Conservation (phyloP, 257 asterid species). For the Nicotiana tomentosiformis region DNA sequence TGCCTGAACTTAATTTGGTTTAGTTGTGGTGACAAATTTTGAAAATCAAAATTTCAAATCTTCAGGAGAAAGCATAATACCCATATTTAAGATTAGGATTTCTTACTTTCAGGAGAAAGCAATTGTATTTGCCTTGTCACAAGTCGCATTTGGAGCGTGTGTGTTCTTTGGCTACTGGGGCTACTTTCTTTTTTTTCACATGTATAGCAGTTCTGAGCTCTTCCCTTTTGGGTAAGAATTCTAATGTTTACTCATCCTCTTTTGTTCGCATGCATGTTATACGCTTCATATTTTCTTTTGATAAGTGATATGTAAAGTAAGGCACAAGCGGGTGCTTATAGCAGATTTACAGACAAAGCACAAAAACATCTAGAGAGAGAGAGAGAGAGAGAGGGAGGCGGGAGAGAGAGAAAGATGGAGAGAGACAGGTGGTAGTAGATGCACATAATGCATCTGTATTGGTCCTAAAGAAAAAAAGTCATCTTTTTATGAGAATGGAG, state of each 20-base stretch:
- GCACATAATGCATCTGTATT: not conserved
- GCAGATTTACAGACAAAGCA: not conserved
- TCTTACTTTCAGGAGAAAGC: slow-evolving; percentile 60
- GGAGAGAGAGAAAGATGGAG: not conserved
- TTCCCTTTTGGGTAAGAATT: slow-evolving; percentile 73
- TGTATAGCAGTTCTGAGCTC: slow-evolving; percentile 43
- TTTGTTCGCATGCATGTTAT: not conserved
- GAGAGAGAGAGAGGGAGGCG: not conserved
- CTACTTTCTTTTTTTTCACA: slow-evolving; percentile 55
- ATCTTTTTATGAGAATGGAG: not conserved
- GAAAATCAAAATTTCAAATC: not conserved
- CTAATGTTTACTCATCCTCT: slow-evolving; percentile 3
- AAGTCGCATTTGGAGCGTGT: slow-evolving; percentile 74
- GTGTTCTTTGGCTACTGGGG: slow-evolving; percentile 88
- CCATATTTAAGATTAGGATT: not conserved
- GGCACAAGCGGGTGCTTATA: not conserved
- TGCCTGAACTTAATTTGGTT: too few species aligned
- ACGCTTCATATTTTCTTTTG: not conserved
- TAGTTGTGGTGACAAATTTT: not conserved
- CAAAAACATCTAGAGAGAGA: not conserved
- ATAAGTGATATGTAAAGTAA: not conserved
- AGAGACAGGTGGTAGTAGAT: not conserved
- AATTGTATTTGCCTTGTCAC: slow-evolving; percentile 74
- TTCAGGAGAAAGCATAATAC: not conserved
- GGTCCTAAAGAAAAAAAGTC: not conserved